These are phyloP conservation scores for Colletotrichum sidae DNA, from an alignment of 2,329 filamentous ascomycete species.

Conservation along the genomic window DNA sequence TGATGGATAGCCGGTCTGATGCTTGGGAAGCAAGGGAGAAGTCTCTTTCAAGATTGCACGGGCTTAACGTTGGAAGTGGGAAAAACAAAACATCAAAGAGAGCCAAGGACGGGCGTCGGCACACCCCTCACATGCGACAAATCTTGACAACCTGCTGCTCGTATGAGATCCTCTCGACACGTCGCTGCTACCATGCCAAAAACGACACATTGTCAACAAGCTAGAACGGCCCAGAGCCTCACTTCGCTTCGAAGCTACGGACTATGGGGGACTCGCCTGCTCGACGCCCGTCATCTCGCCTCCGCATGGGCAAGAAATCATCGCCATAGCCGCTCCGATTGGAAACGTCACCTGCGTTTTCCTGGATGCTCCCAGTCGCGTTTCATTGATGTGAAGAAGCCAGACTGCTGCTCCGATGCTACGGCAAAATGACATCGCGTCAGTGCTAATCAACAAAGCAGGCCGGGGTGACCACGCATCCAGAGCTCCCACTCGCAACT, in stretches of 20 bases:
- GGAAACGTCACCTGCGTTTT: constrained; percentile 24
- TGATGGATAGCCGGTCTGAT: constrained; percentile 25
- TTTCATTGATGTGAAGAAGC: constrained; percentile 8
- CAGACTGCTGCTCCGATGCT: constrained; percentile 6
- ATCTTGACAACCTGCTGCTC: constrained; percentile 7
- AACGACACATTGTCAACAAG: constrained; percentile 33
- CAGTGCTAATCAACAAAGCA: constrained; percentile 18
- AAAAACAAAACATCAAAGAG: constrained; percentile 23
- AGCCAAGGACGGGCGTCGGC: constrained; percentile 29
- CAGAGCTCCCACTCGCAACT: constrained; percentile 12
- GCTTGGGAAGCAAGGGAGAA: constrained; percentile 28
- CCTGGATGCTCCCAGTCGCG: constrained; percentile 20
- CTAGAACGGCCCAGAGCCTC: constrained; percentile 32
- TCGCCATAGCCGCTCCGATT: constrained; percentile 14
- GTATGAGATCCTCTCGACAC: constrained; percentile 16
- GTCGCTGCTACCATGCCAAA: constrained; percentile 31
- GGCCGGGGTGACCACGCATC: constrained; percentile 23
- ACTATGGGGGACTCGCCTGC: constrained; percentile 6
- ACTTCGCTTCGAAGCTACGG: constrained; percentile 21
- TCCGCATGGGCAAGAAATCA: constrained; percentile 15
- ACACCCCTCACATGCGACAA: constrained; percentile 31
- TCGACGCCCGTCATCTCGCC: constrained; percentile 26
- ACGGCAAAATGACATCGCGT: constrained; percentile 8
- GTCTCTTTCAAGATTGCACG: background rate
- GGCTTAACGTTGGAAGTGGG: background rate